Conservation (phyloP, 1,284 basidiomycete species). For the Anthracocystis walkeri region DNA sequence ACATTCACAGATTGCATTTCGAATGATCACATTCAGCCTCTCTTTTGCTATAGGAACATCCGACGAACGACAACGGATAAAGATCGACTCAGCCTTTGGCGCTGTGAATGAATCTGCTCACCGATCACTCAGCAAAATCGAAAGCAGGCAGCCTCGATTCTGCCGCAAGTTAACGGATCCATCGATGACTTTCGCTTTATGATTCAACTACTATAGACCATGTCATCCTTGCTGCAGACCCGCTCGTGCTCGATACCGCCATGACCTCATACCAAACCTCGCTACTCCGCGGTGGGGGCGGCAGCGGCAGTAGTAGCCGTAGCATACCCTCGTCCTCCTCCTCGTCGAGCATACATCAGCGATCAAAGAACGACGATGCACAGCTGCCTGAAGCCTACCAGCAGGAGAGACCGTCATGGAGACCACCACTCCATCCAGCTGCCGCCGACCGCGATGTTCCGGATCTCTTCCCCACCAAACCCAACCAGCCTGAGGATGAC, state of each 20-base stretch:
- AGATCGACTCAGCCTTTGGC: not conserved
- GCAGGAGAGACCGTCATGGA: slow-evolving; percentile 56
- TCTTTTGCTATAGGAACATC: not conserved
- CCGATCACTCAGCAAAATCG: too few relatives aligned
- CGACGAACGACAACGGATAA: not conserved
- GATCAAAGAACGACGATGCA: slow-evolving; percentile 23
- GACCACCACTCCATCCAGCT: slow-evolving; percentile 59
- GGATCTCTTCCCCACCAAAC: slow-evolving; percentile 85
- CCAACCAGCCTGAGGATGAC: slow-evolving; percentile 85
- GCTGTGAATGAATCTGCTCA: too few relatives aligned
- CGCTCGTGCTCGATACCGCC: not conserved
- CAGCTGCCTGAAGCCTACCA: slow-evolving; percentile 41
- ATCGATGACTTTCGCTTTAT: not conserved
- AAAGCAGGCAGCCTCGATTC: not conserved
- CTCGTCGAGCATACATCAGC: slow-evolving; percentile 9
- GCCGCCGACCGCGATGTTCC: slow-evolving; percentile 68
- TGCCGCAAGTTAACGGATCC: not conserved
- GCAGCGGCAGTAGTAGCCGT: not conserved
- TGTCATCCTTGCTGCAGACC: not conserved
- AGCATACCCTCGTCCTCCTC: slow-evolving; percentile 4
- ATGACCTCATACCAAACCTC: slow-evolving; percentile 27
- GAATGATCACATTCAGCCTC: too few relatives aligned
- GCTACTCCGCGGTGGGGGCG: slow-evolving; percentile 19
- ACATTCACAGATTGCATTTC: not conserved
- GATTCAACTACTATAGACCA: not conserved